Percentiles rank a stretch among this genome's conserved stretches.
These are phyloP conservation scores for Meredithiella fracta DNA, from an alignment of 2,329 filamentous ascomycete species.

Conservation along the genomic window DNA sequence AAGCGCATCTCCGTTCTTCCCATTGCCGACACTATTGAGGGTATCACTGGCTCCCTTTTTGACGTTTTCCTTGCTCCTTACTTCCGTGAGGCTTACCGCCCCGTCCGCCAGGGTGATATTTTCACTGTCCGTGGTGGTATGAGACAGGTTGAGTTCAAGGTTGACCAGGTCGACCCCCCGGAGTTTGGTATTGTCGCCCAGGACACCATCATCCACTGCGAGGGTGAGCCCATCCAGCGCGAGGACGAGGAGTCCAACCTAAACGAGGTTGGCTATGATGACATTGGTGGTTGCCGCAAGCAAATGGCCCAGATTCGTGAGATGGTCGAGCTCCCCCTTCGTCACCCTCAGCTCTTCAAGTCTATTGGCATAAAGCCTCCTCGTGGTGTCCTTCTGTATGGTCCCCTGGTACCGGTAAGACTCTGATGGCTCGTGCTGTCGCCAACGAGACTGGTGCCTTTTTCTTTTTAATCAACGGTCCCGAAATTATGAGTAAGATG, in stretches of 20 bases:
- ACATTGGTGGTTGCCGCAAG: constrained; percentile 98
- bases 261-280: constrained; percentile 97
- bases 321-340: constrained; percentile 89
- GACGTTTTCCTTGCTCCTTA: constrained; percentile 98
- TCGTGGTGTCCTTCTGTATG: constrained; percentile 90
- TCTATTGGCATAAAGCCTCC: constrained; percentile 99
- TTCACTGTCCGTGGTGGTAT: constrained; percentile 97
- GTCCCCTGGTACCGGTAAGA: constrained; percentile 99
- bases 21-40: constrained; percentile 95
- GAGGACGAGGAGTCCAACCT: constrained; percentile 98
- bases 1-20: constrained; percentile 97
- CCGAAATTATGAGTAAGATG: constrained; percentile 99
- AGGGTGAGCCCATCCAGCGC: constrained; percentile 85
- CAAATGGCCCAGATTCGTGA: constrained; percentile 99
- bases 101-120: constrained; percentile 89
- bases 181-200: constrained; percentile 98
- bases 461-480: constrained; percentile 98
- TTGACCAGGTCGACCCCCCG: constrained; percentile 93
- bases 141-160: constrained; percentile 99
- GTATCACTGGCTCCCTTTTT: constrained; percentile 91
- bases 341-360: constrained; percentile 98
- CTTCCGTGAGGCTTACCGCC: constrained; percentile 97
- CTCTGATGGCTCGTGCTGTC: constrained; percentile 93
- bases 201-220: constrained; percentile 97
- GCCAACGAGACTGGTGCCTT: constrained; percentile 98